Base-by-base conservation (phyloP, 2,329 filamentous ascomycete genomes). In the Apiospora marii region DNA sequence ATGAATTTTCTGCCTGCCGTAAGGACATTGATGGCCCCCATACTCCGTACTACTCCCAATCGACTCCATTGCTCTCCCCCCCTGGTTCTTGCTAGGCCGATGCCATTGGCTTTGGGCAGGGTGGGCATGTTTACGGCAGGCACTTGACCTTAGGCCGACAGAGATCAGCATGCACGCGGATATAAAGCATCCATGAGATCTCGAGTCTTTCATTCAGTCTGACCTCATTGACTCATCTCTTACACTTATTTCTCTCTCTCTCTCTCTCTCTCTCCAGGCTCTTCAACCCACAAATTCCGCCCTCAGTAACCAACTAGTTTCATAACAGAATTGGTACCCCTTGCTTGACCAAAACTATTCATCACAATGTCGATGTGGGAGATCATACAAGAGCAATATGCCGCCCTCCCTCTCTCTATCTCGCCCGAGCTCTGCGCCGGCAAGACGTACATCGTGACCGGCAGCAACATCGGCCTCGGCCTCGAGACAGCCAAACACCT, bases 391-490 rank as follows among this genome's bases (percentile, higher is more conserved):
- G 67, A 68, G 22, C 67, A 68, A 48, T 68, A 41, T 41, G n/a
- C 5, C 5, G 34, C 67, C 13, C n/a, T 68, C 13, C 67, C 67
- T 3, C 67, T 72, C 19, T 53, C 69, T 27, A 30, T 43, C 41
- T 61, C 68, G 22, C 43, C 69, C 19, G 27, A 41, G n/a, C 46
- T 67, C 51, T 71, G 64, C 27, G 34, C 30, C 13, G 72, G 72
- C 16, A 71, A 71, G 30, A 71, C 49, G 3, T 67, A 51, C 37
- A 73, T 73, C 22, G 69, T 73, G 41, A 73, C 72, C 22, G 72
- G 72, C 6, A 41, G 69, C 43, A 73, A 69, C 34, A 61, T 61
- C 37, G 69, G 72, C 30, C 22, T 73, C 24, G 72, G 72, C 24
- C 34, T 73, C 14, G 72, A 71, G 49, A 58, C 58, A 34, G 58